Evolutionary conservation across 495 filamentous ascomycete species (phyloP).

Genomic region (Hyaloscypha variabilis): DNA sequence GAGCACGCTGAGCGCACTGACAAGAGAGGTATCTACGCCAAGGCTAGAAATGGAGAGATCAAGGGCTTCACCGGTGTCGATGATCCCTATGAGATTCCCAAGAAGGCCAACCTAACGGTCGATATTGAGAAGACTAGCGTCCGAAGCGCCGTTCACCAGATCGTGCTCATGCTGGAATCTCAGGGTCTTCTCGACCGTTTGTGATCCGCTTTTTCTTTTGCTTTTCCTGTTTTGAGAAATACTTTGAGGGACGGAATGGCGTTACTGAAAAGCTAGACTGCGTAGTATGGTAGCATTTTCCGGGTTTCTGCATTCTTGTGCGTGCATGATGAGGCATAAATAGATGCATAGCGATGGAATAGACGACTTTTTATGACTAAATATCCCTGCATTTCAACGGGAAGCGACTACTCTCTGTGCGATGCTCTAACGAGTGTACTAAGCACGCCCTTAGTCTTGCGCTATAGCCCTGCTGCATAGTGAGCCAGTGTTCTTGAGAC

Average conservation of each 20-base stretch:
- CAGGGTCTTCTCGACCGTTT: slow-evolving; percentile 76
- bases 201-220: not conserved
- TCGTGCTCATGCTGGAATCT: slow-evolving; percentile 88
- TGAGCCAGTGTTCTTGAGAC: no score
- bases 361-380: not conserved
- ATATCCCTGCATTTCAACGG: no score
- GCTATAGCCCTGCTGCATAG: no score
- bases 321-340: not conserved
- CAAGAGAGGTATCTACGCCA: slow-evolving; percentile 85
- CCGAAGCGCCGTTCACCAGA: slow-evolving; percentile 94
- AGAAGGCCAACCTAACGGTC: slow-evolving; percentile 81
- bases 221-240: not conserved
- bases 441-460: no score
- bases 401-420: no score
- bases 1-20: slow-evolving; percentile 95
- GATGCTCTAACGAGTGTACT: no score
- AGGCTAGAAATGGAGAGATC: slow-evolving; percentile 88
- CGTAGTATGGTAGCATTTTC: not conserved
- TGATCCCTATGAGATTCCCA: slow-evolving; percentile 90
- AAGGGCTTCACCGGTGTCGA: slow-evolving; percentile 99
- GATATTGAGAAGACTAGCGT: slow-evolving; percentile 85
- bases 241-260: not conserved
- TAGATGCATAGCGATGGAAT: not conserved
- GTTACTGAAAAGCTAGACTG: not conserved
- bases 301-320: not conserved